phyloP scores from a whole-genome alignment of 768 basidiomycete species.

The Tulasnella sp. region DNA sequence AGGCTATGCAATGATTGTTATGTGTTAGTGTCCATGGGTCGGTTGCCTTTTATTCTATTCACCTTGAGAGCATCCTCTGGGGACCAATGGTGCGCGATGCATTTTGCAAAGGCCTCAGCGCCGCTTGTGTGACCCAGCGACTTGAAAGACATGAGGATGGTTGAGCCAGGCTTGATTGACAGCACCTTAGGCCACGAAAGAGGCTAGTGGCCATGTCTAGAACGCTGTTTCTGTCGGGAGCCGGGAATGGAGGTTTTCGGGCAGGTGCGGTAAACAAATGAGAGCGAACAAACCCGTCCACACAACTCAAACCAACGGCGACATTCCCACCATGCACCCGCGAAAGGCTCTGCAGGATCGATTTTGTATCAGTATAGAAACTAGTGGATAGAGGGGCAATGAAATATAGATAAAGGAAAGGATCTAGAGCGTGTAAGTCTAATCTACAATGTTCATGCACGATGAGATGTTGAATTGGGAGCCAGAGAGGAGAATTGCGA shows the following conservation, averaged over 20 bases:
- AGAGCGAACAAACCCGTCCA: not conserved
- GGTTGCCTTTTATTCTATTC: not conserved
- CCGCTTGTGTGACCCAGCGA: not conserved
- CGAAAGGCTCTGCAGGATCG: not conserved
- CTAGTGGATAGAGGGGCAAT: not conserved
- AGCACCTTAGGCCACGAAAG: not conserved
- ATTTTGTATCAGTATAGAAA: not conserved
- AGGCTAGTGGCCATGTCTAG: not conserved
- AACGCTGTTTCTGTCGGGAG: not conserved
- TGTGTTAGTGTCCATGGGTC: not conserved
- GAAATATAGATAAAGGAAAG: not conserved
- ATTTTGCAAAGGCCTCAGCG: not conserved
- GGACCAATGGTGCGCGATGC: not conserved
- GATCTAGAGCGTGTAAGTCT: not conserved
- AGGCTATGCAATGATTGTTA: not conserved
- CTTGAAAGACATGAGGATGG: not conserved
- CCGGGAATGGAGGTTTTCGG: not conserved
- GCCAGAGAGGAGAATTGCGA: not conserved
- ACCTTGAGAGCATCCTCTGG: not conserved
- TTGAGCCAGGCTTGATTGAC: not conserved
- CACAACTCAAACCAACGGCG: not conserved
- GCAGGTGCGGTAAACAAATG: not conserved
- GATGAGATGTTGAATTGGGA: not conserved
- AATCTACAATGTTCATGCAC: not conserved
- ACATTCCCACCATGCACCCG: not conserved